phyloP scores from a whole-genome alignment of 1,139 yeast genomes.

The Yamadazyma buinensis region DNA sequence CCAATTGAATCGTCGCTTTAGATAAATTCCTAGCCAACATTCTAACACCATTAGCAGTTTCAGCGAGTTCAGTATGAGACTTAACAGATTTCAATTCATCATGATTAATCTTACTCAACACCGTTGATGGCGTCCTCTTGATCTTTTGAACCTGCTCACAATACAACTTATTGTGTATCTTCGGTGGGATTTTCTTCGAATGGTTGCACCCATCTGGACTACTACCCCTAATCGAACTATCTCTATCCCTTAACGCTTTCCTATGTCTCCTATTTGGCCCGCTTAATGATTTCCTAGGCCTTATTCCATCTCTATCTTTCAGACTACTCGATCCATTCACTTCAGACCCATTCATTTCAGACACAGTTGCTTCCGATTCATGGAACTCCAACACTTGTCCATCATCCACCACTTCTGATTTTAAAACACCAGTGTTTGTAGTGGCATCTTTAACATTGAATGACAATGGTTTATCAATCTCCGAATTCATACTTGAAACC shows the following conservation, averaged over 20 bases:
- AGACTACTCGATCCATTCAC: no score
- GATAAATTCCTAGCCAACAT: slow-evolving; percentile 72
- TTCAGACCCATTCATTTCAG: neutral
- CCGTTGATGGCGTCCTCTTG: slow-evolving; percentile 23
- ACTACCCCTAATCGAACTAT: slow-evolving; percentile 8
- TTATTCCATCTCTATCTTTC: neutral
- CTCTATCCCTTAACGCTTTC: slow-evolving; percentile 12
- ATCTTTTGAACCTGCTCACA: slow-evolving; percentile 21
- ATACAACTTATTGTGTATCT: slow-evolving; percentile 33
- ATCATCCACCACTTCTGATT: no score
- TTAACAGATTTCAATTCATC: slow-evolving; percentile 47
- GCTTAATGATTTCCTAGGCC: slow-evolving; percentile 1
- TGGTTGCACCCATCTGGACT: slow-evolving; percentile 11
- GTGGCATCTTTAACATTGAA: slow-evolving; percentile 1
- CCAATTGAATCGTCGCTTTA: slow-evolving; percentile 68
- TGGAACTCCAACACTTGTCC: no score
- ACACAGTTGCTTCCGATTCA: neutral
- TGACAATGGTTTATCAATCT: slow-evolving; percentile 4
- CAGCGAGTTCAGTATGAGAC: slow-evolving; percentile 72
- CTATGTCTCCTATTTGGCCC: slow-evolving; percentile 12
- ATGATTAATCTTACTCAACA: slow-evolving; percentile 28
- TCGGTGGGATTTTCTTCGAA: slow-evolving; percentile 19
- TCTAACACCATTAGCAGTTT: slow-evolving; percentile 84
- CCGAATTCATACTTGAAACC: neutral
- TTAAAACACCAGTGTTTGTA: no score